These are phyloP conservation scores for Cinnamomum micranthum DNA, from an alignment of 164 flowering plant genomes.

Conservation along the genomic window DNA sequence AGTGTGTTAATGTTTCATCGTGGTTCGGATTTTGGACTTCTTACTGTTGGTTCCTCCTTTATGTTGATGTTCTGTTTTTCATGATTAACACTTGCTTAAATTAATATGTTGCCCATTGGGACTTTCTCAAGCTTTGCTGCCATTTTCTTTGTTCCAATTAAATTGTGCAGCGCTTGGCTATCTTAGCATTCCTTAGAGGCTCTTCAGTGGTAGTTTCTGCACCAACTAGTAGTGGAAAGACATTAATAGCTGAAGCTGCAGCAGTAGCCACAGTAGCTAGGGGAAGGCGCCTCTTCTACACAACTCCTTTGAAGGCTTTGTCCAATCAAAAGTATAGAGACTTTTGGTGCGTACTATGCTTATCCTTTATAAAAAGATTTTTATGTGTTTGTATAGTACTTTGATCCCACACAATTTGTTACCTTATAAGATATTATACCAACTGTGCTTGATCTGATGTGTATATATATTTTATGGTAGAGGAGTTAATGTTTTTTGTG, in stretches of 20 bases:
- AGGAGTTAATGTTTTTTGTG: no score
- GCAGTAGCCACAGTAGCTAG: conserved; percentile 79
- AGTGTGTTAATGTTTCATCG: no score
- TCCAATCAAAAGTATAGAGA: conserved; percentile 95
- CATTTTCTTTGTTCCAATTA: background rate
- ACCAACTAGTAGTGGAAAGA: conserved; percentile 96
- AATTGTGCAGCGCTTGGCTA: conserved; percentile 57
- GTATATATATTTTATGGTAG: no score
- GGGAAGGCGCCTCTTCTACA: conserved; percentile 77
- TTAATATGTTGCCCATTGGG: background rate
- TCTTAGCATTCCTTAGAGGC: conserved; percentile 81
- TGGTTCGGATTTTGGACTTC: background rate
- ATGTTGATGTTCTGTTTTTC: background rate
- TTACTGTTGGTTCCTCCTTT: background rate
- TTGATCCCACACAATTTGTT: no score
- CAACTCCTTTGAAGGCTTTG: conserved; percentile 93
- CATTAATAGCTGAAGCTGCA: conserved; percentile 94
- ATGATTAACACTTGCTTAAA: background rate
- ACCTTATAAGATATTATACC: no score
- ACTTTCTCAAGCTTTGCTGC: background rate
- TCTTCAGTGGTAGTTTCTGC: conserved; percentile 97
- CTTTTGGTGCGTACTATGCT: conserved; percentile 48
- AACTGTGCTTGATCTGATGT: no score
- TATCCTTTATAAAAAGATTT: background rate
- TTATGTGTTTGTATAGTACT: background rate